Base-by-base conservation (phyloP, 2,329 filamentous ascomycete genomes). In the Diaporthe caulivora region DNA sequence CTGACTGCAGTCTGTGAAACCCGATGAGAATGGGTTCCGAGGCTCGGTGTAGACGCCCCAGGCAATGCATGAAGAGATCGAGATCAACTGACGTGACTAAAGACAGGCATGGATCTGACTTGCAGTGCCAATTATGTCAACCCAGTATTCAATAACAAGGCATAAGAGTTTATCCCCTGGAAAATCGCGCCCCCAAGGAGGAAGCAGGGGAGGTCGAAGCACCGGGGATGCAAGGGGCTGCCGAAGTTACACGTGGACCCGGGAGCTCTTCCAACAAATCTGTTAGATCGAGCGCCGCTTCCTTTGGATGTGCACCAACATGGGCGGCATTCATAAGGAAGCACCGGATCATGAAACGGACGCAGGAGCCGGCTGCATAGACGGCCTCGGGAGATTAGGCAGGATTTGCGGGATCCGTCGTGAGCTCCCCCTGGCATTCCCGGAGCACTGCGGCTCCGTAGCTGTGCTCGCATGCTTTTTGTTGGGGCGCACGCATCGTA, bases 361-460 rank as follows among this genome's bases (percentile, higher is more conserved):
- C 29, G n/a, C 47, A 67, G 31, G 62, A 67, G 47, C 4, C 13
- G 62, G 62, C 34, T 21, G 62, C 62, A 53, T 67, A 18, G 44
- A 53, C 31, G 47, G 62, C 62, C 62, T 53, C 62, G 44, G 62
- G 62, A 26, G 62, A 37, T 26, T 24, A 40, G 37, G 47, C 47
- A 67, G 62, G 47, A 67, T 53, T n/a, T 47, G 31, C 47, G 31
- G 31, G 47, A 29, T 67, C 44, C 62, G 44, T 53, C 47, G 47
- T 11, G 47, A 67, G 31, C 47, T 53, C 62, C 62, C 40, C 37
- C 44, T 40, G n/a, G 18, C 4, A n/a, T 10, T 18, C 47, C 31
- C 47, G 47, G 31, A 53, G 31, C 8, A 37, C n/a, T 29, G 62
- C 44, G 21, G 42, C 62, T 51, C 44, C 44, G 44, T 65, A 51